Base-by-base conservation (phyloP, 306 rosid genomes). In the Vigna reflexopilosa region DNA sequence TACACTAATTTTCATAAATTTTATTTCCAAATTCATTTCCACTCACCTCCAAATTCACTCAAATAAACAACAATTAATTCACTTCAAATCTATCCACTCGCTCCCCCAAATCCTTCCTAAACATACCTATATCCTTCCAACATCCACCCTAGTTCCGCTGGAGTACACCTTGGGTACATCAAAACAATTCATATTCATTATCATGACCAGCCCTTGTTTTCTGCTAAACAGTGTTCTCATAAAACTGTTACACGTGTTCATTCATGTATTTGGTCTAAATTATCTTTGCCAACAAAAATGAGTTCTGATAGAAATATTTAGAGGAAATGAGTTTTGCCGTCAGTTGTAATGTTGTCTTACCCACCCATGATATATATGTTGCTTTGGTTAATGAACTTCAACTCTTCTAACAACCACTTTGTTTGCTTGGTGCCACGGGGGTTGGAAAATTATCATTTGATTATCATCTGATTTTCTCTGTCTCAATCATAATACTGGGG, bases 401-500 rank as follows among this genome's bases (percentile, higher is more conserved):
- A 65, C 10, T 59, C 51, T 51, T 75, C 3, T n/a, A 10, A 58
- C 24, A 10, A 58, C 38, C 12, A 38, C 17, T 15, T 26, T 67
- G 3, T 54, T 22, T 14, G 30, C 45, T 49, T 52, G 38, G 55
- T 7, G 59, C 30, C 34, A 47, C n/a, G 19, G 38, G 24, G 49
- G 13, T 47, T 26, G 24, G 50, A 45, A 40, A 67, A 68, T 36
- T 42, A 50, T 11, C 9, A 1, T 54, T 67, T 77, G 59, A 24
- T 30, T 8, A 70, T 1, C 56, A 32, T 70, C 30, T 57, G 58
- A 58, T 32, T 48, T 47, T 57, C 52, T 57, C 55, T 69, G 14
- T 30, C 36, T 44, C 54, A 67, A 51, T 76, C 16, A 66, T 54
- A 65, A 51, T 32, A 56, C 12, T 55, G 72, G 32, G 42, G 10